Evolutionary conservation across 805 yeast genomes (phyloP), one percentile per base, ranked within the genome.

Genomic region (Danielia reshetovae): DNA sequence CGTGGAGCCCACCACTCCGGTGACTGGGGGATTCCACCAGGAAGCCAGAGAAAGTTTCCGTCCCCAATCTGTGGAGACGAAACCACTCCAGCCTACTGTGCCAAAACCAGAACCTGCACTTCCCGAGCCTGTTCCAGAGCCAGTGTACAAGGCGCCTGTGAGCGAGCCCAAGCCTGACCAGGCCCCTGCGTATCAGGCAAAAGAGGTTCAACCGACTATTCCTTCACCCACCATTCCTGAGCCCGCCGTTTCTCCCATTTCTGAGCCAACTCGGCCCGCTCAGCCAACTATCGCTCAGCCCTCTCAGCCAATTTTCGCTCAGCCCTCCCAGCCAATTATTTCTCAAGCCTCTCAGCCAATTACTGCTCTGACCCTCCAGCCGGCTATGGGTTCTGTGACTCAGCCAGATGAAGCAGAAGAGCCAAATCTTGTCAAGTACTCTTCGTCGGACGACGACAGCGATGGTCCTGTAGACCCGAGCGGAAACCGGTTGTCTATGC

Each of bases 391-490:
- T n/a, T 18, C 35, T n/a, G n/a, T n/a, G n/a, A n/a, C n/a, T n/a
- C n/a, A n/a, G n/a, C n/a, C n/a, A n/a, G n/a, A n/a, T n/a, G 22
- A 19, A 19, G 22, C 22, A 7, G 63, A 52, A 6, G 55, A 61
- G 14, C 68, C 72, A 10, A 65, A 65, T 40, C 55, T 65, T 7
- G 60, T 60, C 8, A 61, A 54, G 34, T 62, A 62, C 39, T 49
- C 57, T 10, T 59, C 60, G 14, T 45, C 56, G 0, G 58, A 62
- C 10, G 53, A 52, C 7, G 64, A 55, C 23, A 62, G 60, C 26
- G 65, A 54, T 11, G 57, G 33, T 1, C 56, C 50, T 4, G 32
- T 37, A 3, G 49, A 45, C 18, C 30, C 29, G n/a, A 36, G 46
- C 6, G 58, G 56, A 13, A 44, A 48, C 16, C 54, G 59, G 24